Conservation (phyloP, 1,284 basidiomycete genomes). For the Grifola frondosa region DNA sequence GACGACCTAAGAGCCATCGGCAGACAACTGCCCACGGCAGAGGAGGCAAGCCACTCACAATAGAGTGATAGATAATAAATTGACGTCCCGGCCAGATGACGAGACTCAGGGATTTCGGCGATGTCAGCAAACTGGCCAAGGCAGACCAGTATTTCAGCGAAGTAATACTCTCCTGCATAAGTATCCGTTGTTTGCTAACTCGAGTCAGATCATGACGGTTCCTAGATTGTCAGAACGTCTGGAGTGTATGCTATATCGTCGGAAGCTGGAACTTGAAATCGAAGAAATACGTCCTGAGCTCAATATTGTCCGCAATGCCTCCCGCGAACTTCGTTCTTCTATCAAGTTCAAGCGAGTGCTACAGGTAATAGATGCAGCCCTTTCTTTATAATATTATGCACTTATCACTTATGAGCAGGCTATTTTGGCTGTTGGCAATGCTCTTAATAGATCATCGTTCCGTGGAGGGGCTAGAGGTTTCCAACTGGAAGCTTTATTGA, state of each 20-base stretch:
- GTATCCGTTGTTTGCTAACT: constrained; percentile 10
- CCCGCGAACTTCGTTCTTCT: constrained; percentile 72
- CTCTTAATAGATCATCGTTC: constrained; percentile 79
- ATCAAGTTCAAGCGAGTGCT: constrained; percentile 69
- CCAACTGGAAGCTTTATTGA: constrained; percentile 75
- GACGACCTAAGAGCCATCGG: constrained; percentile 76
- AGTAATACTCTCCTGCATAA: too few species aligned
- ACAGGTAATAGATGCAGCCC: constrained; percentile 51
- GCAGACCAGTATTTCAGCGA: constrained; percentile 84
- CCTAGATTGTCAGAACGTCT: constrained; percentile 74
- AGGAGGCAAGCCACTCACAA: constrained; percentile 55
- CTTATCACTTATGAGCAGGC: constrained; percentile 39
- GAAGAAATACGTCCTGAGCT: constrained; percentile 85
- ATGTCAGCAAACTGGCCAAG: constrained; percentile 71
- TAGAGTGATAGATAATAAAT: too few species aligned
- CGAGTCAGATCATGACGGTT: constrained; percentile 69
- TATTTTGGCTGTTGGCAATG: constrained; percentile 79
- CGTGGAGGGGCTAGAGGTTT: constrained; percentile 85
- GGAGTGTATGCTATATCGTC: constrained; percentile 81
- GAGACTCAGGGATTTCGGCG: constrained; percentile 65
- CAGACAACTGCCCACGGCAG: constrained; percentile 71
- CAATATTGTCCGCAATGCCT: constrained; percentile 73
- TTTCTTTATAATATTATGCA: neutral
- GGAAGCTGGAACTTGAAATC: constrained; percentile 78
- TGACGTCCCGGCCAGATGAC: constrained; percentile 44